Conservation (phyloP, 257 asterid genomes). For the Rauvolfia tetraphylla region DNA sequence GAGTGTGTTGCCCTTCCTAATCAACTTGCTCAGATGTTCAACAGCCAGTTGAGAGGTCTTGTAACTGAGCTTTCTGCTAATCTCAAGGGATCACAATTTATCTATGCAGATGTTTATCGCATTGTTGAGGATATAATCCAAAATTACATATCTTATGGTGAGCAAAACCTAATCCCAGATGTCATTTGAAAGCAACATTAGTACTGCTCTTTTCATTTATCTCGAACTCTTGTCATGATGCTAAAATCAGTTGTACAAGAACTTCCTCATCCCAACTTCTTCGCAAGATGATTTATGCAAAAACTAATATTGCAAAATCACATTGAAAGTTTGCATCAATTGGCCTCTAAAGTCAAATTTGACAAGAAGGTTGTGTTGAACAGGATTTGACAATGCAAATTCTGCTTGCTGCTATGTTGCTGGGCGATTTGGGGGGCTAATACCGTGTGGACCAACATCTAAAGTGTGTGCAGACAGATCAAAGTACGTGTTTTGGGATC, state of each 20-base stretch:
- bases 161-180: not conserved
- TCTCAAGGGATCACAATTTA: slow-evolving; percentile 45
- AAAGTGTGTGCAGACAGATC: slow-evolving; percentile 57
- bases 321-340: too few relatives aligned
- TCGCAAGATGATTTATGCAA: not conserved
- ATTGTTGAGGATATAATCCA: slow-evolving; percentile 49
- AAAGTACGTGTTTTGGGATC: slow-evolving; percentile 78
- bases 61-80: slow-evolving; percentile 35
- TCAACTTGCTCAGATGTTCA: slow-evolving; percentile 54
- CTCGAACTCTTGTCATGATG: not conserved
- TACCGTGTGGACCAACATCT: slow-evolving; percentile 69
- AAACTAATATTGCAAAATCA: not conserved
- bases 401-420: slow-evolving; percentile 57
- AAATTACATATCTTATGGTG: slow-evolving; percentile 50
- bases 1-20: slow-evolving; percentile 54
- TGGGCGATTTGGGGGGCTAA: slow-evolving; percentile 63
- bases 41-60: slow-evolving; percentile 44
- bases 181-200: not conserved
- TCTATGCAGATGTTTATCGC: slow-evolving; percentile 63
- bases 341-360: not conserved
- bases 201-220: not conserved
- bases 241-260: too few relatives aligned
- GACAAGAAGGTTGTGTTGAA: not conserved
- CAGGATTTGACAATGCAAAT: slow-evolving; percentile 57
- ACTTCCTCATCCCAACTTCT: too few relatives aligned